These are phyloP conservation scores for Hypoxylon sp. DNA, from an alignment of 2,329 filamentous ascomycete species.

Conservation along the genomic window DNA sequence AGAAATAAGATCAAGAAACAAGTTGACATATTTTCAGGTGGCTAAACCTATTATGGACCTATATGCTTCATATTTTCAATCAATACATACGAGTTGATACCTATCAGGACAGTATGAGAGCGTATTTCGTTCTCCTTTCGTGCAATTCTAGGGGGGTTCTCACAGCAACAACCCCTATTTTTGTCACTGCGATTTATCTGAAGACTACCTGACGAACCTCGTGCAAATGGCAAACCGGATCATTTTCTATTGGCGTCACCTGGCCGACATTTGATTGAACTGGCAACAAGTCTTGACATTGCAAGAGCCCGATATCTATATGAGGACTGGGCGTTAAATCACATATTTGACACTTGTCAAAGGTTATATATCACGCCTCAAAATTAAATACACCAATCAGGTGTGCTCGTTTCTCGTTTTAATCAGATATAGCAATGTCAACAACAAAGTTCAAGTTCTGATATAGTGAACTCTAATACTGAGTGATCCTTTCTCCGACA, in stretches of 20 bases:
- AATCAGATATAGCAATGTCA: neutral
- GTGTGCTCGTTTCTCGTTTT: neutral
- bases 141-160: neutral
- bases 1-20: neutral
- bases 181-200: neutral
- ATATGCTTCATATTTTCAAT: neutral
- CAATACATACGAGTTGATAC: too few relatives aligned
- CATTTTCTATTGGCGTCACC: neutral
- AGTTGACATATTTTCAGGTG: neutral
- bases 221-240: too few relatives aligned
- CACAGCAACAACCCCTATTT: neutral
- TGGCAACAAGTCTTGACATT: neutral
- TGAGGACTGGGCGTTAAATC: too few relatives aligned
- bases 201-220: neutral
- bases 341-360: neutral
- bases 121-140: neutral
- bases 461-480: neutral
- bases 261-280: neutral
- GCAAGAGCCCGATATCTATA: neutral
- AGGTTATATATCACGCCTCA: neutral
- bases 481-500: neutral
- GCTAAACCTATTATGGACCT: neutral
- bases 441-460: neutral
- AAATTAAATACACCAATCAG: neutral
- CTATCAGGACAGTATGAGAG: neutral